Conservation (phyloP, 768 basidiomycete genomes). For the Sarcodon aspratus region DNA sequence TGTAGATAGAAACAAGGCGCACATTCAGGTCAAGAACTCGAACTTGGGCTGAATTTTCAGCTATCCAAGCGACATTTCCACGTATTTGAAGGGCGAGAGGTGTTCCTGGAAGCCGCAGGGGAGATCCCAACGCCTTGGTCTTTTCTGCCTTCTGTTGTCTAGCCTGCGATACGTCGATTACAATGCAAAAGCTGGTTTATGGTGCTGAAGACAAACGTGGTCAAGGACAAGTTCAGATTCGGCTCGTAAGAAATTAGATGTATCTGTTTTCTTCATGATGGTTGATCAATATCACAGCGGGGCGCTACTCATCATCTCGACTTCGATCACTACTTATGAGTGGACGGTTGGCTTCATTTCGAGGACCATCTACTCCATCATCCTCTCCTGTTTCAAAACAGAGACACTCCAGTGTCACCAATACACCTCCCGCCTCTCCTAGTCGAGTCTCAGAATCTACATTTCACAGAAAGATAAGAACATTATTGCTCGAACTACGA, state of each 20-base stretch:
- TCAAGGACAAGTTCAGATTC: conserved; percentile 59
- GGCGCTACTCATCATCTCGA: background rate
- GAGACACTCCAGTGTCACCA: conserved; percentile 23
- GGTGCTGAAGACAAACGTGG: conserved; percentile 14
- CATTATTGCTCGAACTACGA: conserved; percentile 57
- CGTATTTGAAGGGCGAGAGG: conserved; percentile 60
- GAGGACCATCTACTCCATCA: conserved; percentile 67
- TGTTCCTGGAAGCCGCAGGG: conserved; percentile 67
- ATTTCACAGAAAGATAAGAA: conserved; percentile 67
- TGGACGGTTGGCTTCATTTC: conserved; percentile 63
- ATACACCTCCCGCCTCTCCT: conserved; percentile 33
- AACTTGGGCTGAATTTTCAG: conserved; percentile 71
- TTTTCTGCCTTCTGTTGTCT: conserved; percentile 62
- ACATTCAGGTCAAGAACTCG: conserved; percentile 75
- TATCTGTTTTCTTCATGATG: conserved; percentile 13
- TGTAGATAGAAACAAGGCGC: conserved; percentile 5
- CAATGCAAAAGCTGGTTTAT: background rate
- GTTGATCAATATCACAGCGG: too few species aligned
- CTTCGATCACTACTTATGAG: conserved; percentile 22
- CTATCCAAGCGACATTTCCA: conserved; percentile 70
- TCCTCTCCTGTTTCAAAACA: conserved; percentile 46
- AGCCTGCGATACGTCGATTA: conserved; percentile 29
- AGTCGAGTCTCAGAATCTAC: conserved; percentile 50
- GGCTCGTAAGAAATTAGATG: conserved; percentile 52
- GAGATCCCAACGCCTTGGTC: conserved; percentile 63